Base-by-base conservation (phyloP, 2,329 filamentous ascomycete genomes). In the Colletotrichum salicis region DNA sequence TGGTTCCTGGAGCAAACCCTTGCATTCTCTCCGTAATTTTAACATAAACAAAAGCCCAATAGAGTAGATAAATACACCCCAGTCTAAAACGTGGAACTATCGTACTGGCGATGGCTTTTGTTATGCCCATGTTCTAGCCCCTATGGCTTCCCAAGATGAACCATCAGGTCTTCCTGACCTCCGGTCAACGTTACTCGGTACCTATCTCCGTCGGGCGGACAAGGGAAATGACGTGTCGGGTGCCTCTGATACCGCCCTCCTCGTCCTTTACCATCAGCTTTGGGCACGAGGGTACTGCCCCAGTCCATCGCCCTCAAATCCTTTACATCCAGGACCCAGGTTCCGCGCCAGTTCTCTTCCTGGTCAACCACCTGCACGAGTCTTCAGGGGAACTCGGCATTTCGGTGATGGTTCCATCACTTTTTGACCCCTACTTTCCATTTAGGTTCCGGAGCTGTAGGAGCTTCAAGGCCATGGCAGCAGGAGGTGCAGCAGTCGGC, bases 331-430 rank as follows among this genome's bases (percentile, higher is more conserved):
- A 75, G 58, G 12, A 71, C 67, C 74, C 73, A 76, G 27, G 72
- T 76, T 33, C 74, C 70, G 54, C 74, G 73, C 75, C 75, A 76
- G 72, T 76, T 76, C 35, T 74, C 74, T 64, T 76, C 74, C 61
- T 66, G 51, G 5, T 75, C 62, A 29, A 76, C 67, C 22, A 71
- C 27, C 37, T 72, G 68, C 37, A 64, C 52, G 24, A 72, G 33
- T 69, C 62, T 54, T 71, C 74, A 75, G 60, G 73, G 64, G 60
- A 73, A 75, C 55, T 76, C 72, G 37, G 52, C 64, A 48, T 65
- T 31, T 33, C 45, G 65, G 35, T 4, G 54, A 13, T 55, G 61
- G 5, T 35, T 5, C 66, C 70, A 72, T 52, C 60, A 56, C n/a
- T 60, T 59, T 60, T 58, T 33, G 19, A 29, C 12, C 7, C 15